Percentiles rank a stretch among this genome's conserved stretches.
These are phyloP conservation scores for Manihot esculenta DNA, from an alignment of 441 rosid species.

Conservation along the genomic window DNA sequence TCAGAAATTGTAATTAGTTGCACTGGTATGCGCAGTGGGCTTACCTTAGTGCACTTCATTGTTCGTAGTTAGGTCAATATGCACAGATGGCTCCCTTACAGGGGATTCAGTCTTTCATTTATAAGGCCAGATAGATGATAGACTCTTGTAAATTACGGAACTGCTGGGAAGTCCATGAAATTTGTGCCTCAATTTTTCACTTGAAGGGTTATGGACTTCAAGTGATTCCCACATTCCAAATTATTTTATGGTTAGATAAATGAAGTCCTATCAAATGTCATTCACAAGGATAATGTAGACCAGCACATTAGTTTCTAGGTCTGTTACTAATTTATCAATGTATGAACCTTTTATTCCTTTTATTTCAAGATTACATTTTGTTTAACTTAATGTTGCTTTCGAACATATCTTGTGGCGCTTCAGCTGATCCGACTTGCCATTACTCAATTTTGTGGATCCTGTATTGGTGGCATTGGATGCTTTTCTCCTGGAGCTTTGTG, in stretches of 20 bases:
- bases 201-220: neutral
- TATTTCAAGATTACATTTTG: too few relatives aligned
- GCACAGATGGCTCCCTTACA: too few relatives aligned
- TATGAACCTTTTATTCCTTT: constrained; percentile 7
- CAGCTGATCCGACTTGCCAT: constrained; percentile 96
- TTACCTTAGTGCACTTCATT: neutral
- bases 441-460: constrained; percentile 78
- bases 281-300: neutral
- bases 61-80: too few relatives aligned
- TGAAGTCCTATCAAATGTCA: neutral
- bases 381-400: constrained; percentile 10
- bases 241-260: neutral
- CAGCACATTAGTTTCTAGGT: neutral
- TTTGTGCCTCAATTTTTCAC: neutral
- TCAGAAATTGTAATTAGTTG: neutral
- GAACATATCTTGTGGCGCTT: constrained; percentile 20
- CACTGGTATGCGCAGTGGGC: too few relatives aligned
- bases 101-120: too few relatives aligned
- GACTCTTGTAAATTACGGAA: neutral
- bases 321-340: neutral
- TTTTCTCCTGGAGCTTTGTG: constrained; percentile 93
- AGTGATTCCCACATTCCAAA: neutral
- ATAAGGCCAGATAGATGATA: neutral
- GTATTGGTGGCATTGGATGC: constrained; percentile 87
- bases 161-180: neutral